Percentiles rank a stretch among this genome's conserved stretches.
Evolutionary conservation across 352 stramenopile species (phyloP).

Genomic region (Elongisporangium senticosum): DNA sequence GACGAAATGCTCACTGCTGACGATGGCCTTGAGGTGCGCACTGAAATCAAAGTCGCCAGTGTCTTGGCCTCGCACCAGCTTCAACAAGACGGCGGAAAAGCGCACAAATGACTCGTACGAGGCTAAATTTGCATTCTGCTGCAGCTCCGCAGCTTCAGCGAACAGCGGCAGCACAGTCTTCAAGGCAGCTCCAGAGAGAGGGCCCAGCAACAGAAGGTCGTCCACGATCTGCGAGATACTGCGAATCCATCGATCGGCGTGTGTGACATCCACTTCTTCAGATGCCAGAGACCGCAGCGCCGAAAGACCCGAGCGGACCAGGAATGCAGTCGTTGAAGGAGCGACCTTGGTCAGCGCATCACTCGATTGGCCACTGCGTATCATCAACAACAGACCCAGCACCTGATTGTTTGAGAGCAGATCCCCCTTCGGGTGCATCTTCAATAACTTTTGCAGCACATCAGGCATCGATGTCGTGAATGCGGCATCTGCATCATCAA

Average conservation of each 20-base stretch:
- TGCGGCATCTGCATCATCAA: neutral
- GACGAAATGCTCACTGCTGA: constrained; percentile 22
- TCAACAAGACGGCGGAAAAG: constrained; percentile 27
- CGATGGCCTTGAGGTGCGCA: constrained; percentile 25
- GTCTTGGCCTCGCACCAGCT: constrained; percentile 16
- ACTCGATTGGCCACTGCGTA: constrained; percentile 9
- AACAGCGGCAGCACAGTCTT: constrained; percentile 20
- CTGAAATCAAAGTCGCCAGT: constrained; percentile 29
- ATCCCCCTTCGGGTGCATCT: constrained; percentile 11
- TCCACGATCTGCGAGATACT: neutral
- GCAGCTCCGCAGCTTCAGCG: constrained; percentile 11
- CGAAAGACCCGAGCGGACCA: neutral
- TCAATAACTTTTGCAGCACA: constrained; percentile 23
- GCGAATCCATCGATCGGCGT: neutral
- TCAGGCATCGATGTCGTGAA: constrained; percentile 4
- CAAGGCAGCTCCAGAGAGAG: constrained; percentile 2
- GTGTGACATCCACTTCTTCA: neutral
- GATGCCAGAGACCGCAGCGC: neutral
- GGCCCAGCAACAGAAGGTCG: neutral
- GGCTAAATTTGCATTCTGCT: constrained; percentile 6
- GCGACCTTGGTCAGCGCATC: neutral
- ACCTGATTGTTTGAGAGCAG: constrained; percentile 26
- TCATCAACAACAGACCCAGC: constrained; percentile 27
- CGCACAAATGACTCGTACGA: constrained; percentile 28
- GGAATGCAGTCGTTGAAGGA: neutral